phyloP scores from a whole-genome alignment of 2,329 filamentous ascomycete species.

The Neofusicoccum cordaticola region DNA sequence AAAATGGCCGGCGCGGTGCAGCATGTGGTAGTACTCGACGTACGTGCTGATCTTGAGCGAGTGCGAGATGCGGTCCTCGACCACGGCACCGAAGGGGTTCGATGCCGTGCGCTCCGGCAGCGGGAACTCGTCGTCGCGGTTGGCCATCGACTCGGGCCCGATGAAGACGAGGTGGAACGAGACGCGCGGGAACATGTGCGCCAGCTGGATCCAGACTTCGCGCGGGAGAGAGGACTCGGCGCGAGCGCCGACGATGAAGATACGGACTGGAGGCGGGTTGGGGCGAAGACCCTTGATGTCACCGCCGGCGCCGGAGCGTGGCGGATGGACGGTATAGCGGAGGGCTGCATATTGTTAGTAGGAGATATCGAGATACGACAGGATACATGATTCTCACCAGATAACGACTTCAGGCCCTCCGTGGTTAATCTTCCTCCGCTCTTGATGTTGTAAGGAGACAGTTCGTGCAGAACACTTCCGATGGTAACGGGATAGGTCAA shows the following conservation, averaged over 20 bases:
- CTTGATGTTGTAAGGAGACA: constrained; percentile 86
- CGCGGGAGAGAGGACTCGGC: constrained; percentile 96
- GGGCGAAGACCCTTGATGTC: constrained; percentile 77
- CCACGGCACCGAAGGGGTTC: constrained; percentile 91
- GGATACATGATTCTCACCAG: constrained; percentile 58
- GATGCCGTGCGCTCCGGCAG: constrained; percentile 77
- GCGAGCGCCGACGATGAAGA: constrained; percentile 91
- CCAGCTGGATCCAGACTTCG: constrained; percentile 88
- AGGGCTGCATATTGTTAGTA: constrained; percentile 58
- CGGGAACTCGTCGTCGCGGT: constrained; percentile 89
- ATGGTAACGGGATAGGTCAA: constrained; percentile 93
- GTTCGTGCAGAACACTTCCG: constrained; percentile 85
- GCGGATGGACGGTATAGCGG: constrained; percentile 89
- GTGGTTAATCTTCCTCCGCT: constrained; percentile 72
- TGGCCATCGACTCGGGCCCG: constrained; percentile 92
- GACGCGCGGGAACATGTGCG: constrained; percentile 92
- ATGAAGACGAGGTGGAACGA: constrained; percentile 91
- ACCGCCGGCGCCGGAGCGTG: constrained; percentile 69
- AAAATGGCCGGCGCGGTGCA: constrained; percentile 88
- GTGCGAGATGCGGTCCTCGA: constrained; percentile 85
- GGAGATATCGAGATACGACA: not conserved
- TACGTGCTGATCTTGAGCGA: constrained; percentile 96
- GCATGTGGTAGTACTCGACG: constrained; percentile 96
- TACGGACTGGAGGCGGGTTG: constrained; percentile 80
- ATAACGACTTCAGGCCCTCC: constrained; percentile 91